Evolutionary conservation across 1,284 basidiomycete genomes (phyloP), one percentile per base, ranked within the genome.

Genomic region (Pseudozyma pruni): DNA sequence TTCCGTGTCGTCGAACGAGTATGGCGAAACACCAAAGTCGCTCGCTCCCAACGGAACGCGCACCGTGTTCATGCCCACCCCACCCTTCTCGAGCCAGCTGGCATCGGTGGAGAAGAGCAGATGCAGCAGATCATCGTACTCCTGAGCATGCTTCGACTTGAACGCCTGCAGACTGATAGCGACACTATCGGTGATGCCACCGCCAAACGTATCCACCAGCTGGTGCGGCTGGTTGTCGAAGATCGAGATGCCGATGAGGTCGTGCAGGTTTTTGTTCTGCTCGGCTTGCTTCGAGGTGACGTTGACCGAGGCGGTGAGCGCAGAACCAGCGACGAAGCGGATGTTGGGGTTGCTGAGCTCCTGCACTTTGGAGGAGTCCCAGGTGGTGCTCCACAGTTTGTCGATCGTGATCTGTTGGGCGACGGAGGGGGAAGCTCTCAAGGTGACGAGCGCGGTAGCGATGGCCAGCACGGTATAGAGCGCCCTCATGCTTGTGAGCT

Each of bases 1-100:
- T n/a, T 41, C 51, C 0, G 73, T 76, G 34, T 76, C 75, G 41
- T 73, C 69, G 22, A 73, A 76, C 2, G 75, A 63, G 60, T 76
- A 76, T 2, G 66, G 62, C 1, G 43, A 35, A 3, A 48, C 33
- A 16, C 69, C 71, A 37, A 76, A 76, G 27, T 76, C 75, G 32
- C 56, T 51, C 2, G 72, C 71, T n/a, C 75, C 75, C 14, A 76
- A 49, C 0, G 75, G 75, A 1, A 68, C 72, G 41, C 75, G 60
- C 3, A 69, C 57, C 4, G 50, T 44, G 48, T 57, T 76, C 32
- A 76, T 38, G 3, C 59, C 73, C 5, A 59, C 50, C 31, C 75
- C 75, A 9, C 75, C 75, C 8, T 51, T 35, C 1, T 17, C 29
- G 4, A 41, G 58, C 73, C 73, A 75, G 3, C 29, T 48, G 1